These are phyloP conservation scores for Pichia sp. DNA, from an alignment of 1,139 yeast species.

Conservation along the genomic window DNA sequence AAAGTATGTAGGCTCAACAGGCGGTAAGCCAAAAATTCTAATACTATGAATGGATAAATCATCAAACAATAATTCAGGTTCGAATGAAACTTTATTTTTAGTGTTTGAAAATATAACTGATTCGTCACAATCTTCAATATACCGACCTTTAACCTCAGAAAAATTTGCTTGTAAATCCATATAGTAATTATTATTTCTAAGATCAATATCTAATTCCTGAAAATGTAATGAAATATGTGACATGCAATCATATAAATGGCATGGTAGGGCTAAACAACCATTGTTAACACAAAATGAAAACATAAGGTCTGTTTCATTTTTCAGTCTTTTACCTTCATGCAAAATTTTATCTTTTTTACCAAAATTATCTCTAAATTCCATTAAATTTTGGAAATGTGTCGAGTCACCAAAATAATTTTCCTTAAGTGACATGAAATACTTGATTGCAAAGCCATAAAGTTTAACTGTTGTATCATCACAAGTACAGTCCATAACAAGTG, in stretches of 20 bases:
- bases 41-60: constrained; percentile 75
- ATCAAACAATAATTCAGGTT: constrained; percentile 48
- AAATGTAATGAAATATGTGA: constrained; percentile 61
- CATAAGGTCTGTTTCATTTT: constrained; percentile 72
- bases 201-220: constrained; percentile 64
- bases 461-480: constrained; percentile 65
- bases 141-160: constrained; percentile 40
- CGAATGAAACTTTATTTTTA: constrained; percentile 13
- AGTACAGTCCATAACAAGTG: constrained; percentile 54
- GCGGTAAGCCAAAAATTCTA: constrained; percentile 89
- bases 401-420: constrained; percentile 89
- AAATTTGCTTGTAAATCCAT: constrained; percentile 73
- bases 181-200: constrained; percentile 83
- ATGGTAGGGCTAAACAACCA: constrained; percentile 70
- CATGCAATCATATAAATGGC: constrained; percentile 53
- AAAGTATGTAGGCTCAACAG: constrained; percentile 76
- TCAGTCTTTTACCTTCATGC: constrained; percentile 26
- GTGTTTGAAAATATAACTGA: constrained; percentile 22
- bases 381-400: constrained; percentile 76
- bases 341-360: constrained; percentile 1
- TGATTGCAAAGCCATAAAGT: constrained; percentile 71
- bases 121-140: constrained; percentile 30
- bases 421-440: constrained; percentile 67
- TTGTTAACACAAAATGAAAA: constrained; percentile 62
- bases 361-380: constrained; percentile 48